A percentile compares a stretch with the other conserved stretches of the same genome.
Conservation (phyloP, 768 basidiomycete species). For the Lentinula sp. region DNA sequence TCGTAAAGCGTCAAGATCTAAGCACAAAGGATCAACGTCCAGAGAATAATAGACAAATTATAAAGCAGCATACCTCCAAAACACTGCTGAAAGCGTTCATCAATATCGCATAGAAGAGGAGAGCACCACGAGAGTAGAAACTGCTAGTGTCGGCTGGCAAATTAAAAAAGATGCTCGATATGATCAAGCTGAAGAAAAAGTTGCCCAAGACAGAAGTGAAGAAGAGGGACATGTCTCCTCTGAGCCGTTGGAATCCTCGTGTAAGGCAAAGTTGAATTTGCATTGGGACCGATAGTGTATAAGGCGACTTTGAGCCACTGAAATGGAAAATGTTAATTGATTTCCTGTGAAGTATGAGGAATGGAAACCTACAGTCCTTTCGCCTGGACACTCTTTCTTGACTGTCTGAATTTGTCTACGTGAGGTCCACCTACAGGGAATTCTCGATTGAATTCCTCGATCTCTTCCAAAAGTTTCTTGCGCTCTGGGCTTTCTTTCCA, state of each 20-base stretch:
- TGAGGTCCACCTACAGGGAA: slow-evolving; percentile 20
- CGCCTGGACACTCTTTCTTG: slow-evolving; percentile 25
- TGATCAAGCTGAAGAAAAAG: slow-evolving; percentile 12
- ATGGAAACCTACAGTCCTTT: slow-evolving; percentile 19
- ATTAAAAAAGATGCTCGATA: slow-evolving; percentile 34
- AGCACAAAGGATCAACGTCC: background rate
- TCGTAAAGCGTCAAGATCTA: slow-evolving; percentile 21
- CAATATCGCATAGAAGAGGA: slow-evolving; percentile 33
- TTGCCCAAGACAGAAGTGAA: slow-evolving; percentile 16
- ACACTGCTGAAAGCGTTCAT: slow-evolving; percentile 31
- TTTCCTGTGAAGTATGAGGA: background rate
- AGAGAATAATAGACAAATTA: background rate
- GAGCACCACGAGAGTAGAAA: slow-evolving; percentile 36
- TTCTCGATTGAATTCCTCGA: slow-evolving; percentile 23
- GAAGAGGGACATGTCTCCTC: slow-evolving; percentile 27
- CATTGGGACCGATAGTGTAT: slow-evolving; percentile 35
- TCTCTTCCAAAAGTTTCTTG: slow-evolving; percentile 18
- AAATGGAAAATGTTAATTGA: background rate
- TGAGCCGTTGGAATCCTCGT: slow-evolving; percentile 39
- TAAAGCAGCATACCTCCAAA: slow-evolving; percentile 15
- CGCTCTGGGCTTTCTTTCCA: slow-evolving; percentile 31
- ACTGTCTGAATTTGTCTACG: slow-evolving; percentile 24
- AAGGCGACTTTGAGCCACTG: slow-evolving; percentile 24
- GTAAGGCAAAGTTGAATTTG: slow-evolving; percentile 39
- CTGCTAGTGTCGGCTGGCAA: slow-evolving; percentile 29